These are phyloP conservation scores for Paramecium primaurelia DNA, from an alignment of 73 alveolate genomes.

Conservation along the genomic window DNA sequence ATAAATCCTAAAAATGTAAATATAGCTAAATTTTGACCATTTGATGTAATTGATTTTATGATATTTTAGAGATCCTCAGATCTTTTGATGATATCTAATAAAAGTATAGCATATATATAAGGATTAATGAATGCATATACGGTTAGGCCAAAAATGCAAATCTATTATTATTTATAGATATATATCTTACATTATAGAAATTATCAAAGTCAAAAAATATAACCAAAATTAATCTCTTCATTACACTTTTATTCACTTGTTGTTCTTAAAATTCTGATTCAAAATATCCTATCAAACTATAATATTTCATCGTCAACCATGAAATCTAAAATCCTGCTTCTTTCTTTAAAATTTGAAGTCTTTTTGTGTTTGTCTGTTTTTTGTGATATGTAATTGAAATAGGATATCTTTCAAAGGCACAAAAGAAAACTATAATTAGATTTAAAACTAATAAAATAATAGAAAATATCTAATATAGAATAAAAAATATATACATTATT, in stretches of 20 bases:
- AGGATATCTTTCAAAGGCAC: slow-evolving; percentile 61
- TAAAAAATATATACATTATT: slow-evolving; percentile 25
- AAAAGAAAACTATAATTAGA: slow-evolving; percentile 32
- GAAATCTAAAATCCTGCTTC: slow-evolving; percentile 56
- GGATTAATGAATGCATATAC: slow-evolving; percentile 58
- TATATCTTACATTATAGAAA: slow-evolving; percentile 3
- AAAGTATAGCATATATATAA: slow-evolving; percentile 43
- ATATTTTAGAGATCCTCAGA: slow-evolving; percentile 58
- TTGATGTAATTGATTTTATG: slow-evolving; percentile 46
- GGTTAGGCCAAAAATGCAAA: slow-evolving; percentile 43
- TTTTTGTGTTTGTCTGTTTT: slow-evolving; percentile 5
- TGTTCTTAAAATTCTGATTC: background rate
- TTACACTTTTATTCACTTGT: background rate
- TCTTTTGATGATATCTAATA: slow-evolving; percentile 53
- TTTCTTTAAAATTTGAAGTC: slow-evolving; percentile 8
- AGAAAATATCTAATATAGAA: background rate
- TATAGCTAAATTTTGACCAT: slow-evolving; percentile 42
- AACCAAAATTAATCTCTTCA: background rate
- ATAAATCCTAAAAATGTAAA: slow-evolving; percentile 44
- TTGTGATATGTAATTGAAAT: slow-evolving; percentile 45
- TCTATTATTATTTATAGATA: background rate
- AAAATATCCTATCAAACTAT: background rate
- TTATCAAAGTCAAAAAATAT: slow-evolving; percentile 1
- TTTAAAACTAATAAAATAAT: slow-evolving; percentile 5
- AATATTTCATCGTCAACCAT: background rate